These are phyloP conservation scores for Cucurbita ficifolia DNA, from an alignment of 306 rosid species.

Conservation along the genomic window DNA sequence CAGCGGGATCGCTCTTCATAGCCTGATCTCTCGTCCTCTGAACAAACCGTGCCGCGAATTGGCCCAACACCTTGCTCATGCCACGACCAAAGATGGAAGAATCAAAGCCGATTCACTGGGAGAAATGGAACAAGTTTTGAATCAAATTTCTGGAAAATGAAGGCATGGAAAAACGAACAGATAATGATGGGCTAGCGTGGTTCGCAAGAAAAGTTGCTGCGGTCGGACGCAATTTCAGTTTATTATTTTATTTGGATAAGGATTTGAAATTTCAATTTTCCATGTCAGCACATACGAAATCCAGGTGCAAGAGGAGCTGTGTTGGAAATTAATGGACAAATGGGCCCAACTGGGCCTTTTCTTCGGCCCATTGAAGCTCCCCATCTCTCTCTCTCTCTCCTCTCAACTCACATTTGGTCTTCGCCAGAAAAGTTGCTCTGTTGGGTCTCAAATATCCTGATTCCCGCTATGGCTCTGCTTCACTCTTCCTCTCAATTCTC, in stretches of 20 bases:
- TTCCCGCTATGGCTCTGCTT: conserved; percentile 24
- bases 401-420: no score
- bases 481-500: conserved; percentile 26
- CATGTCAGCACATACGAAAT: background rate
- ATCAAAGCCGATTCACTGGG: background rate
- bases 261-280: background rate
- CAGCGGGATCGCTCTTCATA: conserved; percentile 31
- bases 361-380: background rate
- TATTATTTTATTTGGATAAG: background rate
- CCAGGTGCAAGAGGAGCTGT: background rate
- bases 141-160: no score
- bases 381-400: background rate
- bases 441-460: background rate
- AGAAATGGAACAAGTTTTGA: no score
- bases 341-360: background rate
- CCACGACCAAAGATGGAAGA: background rate
- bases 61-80: background rate
- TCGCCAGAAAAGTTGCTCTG: background rate
- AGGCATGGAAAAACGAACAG: background rate
- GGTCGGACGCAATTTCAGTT: background rate
- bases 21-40: conserved; percentile 44
- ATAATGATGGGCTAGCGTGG: background rate
- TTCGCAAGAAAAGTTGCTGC: background rate
- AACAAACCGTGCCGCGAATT: conserved; percentile 7
- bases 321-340: no score